These are phyloP conservation scores for Termitomyces sp. DNA, from an alignment of 768 basidiomycete genomes.

Conservation along the genomic window DNA sequence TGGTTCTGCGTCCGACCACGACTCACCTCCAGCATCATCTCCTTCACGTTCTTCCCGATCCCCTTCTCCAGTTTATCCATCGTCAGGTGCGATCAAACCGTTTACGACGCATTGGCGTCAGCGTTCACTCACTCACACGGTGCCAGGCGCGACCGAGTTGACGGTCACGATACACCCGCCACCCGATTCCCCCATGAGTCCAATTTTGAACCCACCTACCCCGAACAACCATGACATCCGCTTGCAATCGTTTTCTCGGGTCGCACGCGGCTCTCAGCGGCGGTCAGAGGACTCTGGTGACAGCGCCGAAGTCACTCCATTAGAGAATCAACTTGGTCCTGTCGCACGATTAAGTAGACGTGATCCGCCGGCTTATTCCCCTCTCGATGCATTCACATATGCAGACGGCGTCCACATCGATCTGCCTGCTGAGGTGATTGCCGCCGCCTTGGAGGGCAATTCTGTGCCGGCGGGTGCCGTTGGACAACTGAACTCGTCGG, in stretches of 20 bases:
- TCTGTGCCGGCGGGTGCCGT: conserved; percentile 54
- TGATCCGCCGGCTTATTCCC: conserved; percentile 84
- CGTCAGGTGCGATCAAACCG: conserved; percentile 78
- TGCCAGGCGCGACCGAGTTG: conserved; percentile 55
- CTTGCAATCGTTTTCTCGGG: conserved; percentile 55
- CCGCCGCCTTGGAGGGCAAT: conserved; percentile 78
- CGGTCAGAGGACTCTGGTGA: conserved; percentile 29
- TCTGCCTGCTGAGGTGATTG: conserved; percentile 87
- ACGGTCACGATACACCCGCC: conserved; percentile 69
- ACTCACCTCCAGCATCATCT: conserved; percentile 16
- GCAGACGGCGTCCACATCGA: conserved; percentile 90
- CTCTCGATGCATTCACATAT: conserved; percentile 80
- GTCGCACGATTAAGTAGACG: conserved; percentile 38
- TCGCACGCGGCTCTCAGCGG: conserved; percentile 24
- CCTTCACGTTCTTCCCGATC: conserved; percentile 50
- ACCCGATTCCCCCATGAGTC: conserved; percentile 73
- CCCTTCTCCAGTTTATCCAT: conserved; percentile 46
- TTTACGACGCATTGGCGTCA: conserved; percentile 71
- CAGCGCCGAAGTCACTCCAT: conserved; percentile 14
- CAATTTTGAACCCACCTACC: conserved; percentile 77
- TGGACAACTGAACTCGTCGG: conserved; percentile 42
- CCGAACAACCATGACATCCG: conserved; percentile 80
- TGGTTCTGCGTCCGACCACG: conserved; percentile 13
- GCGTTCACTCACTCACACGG: conserved; percentile 64
- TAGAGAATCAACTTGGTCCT: conserved; percentile 27